Evolutionary conservation across 2,329 filamentous ascomycete species (phyloP).

Genomic region (Sarocladium kiliense): DNA sequence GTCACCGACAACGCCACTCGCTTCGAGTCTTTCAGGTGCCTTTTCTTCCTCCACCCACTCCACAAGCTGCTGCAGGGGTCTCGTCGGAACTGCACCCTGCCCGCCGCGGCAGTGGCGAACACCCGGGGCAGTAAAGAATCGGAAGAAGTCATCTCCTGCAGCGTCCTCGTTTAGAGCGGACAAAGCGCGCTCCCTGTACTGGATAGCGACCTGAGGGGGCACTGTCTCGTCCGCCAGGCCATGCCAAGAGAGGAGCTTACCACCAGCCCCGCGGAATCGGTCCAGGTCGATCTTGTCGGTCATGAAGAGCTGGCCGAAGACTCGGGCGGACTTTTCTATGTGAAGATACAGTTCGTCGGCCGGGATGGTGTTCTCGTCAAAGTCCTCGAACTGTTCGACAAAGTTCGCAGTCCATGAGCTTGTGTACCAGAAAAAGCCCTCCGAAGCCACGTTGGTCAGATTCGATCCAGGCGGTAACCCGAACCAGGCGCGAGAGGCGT

Average conservation of each 20-base stretch:
- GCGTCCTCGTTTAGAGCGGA: background rate
- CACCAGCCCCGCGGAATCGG: slow-evolving; percentile 25
- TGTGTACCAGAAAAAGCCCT: background rate
- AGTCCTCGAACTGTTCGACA: background rate
- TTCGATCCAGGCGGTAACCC: slow-evolving; percentile 13
- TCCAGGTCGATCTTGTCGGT: slow-evolving; percentile 23
- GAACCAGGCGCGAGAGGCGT: slow-evolving; percentile 6
- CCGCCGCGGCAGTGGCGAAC: slow-evolving; percentile 5
- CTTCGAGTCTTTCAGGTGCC: slow-evolving; percentile 1
- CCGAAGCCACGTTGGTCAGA: slow-evolving; percentile 8
- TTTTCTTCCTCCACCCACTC: slow-evolving; percentile 4
- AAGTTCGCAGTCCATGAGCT: background rate
- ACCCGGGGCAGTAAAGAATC: slow-evolving; percentile 5
- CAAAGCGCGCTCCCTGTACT: background rate
- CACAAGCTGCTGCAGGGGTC: background rate
- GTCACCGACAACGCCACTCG: background rate
- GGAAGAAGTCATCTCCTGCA: background rate
- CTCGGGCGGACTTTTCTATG: background rate
- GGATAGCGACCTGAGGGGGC: background rate
- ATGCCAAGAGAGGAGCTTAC: slow-evolving; percentile 36
- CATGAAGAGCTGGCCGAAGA: slow-evolving; percentile 11
- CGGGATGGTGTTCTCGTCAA: slow-evolving; percentile 8
- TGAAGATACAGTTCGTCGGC: slow-evolving; percentile 5
- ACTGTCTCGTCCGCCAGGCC: slow-evolving; percentile 19
- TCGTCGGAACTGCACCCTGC: background rate